These are phyloP conservation scores for Trichophyton equinum DNA, from an alignment of 2,329 filamentous ascomycete species.

Conservation along the genomic window DNA sequence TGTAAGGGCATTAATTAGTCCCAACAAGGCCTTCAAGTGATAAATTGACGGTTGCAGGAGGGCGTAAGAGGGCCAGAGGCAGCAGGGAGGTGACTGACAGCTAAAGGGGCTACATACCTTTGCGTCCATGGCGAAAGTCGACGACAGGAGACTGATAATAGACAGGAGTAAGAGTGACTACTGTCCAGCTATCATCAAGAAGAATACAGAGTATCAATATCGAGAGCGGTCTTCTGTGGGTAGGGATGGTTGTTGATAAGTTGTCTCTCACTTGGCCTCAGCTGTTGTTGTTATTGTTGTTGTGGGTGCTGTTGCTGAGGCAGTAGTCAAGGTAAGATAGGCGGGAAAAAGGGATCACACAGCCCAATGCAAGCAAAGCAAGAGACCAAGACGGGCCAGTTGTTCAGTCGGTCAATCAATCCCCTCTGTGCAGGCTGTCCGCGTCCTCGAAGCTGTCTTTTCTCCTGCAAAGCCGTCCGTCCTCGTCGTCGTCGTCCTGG, in stretches of 20 bases:
- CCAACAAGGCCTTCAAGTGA: background rate
- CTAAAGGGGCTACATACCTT: conserved; percentile 25
- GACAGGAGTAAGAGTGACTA: background rate
- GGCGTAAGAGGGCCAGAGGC: background rate
- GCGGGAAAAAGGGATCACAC: too few relatives aligned
- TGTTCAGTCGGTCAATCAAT: background rate
- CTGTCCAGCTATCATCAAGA: background rate
- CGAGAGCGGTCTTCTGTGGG: background rate
- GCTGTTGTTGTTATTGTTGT: too few relatives aligned
- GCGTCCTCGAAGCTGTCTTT: background rate
- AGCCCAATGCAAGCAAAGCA: too few relatives aligned
- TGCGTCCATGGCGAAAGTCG: conserved; percentile 30
- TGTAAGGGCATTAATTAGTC: conserved; percentile 13
- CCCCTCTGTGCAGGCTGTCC: background rate
- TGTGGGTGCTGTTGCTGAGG: too few relatives aligned
- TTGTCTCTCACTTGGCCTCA: background rate
- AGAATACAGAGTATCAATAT: background rate
- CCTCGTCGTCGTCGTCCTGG: background rate
- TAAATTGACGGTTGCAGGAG: background rate
- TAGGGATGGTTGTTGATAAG: background rate
- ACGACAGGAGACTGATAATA: background rate
- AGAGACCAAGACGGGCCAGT: too few relatives aligned
- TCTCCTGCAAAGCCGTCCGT: background rate
- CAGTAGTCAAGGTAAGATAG: too few relatives aligned
- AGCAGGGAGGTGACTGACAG: conserved; percentile 18